Conservation (phyloP, 345 rosid genomes). For the Clausena lansium region DNA sequence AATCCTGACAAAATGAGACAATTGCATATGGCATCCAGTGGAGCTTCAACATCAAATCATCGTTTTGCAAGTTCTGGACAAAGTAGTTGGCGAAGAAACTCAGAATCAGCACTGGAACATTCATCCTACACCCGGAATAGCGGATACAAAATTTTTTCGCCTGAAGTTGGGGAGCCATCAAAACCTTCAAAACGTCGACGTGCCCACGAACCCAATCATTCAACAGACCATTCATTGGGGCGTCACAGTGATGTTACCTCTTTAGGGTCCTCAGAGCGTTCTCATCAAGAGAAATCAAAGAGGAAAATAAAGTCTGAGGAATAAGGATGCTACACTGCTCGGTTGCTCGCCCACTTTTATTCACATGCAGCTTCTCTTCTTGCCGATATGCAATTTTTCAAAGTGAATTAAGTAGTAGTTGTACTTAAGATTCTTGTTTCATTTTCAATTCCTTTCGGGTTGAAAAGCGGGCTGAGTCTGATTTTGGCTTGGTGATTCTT, state of each 20-base stretch:
- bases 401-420: background rate
- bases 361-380: background rate
- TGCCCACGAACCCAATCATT: slow-evolving; percentile 10
- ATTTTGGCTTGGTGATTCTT: background rate
- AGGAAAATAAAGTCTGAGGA: slow-evolving; percentile 35
- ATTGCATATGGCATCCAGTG: slow-evolving; percentile 25
- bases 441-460: too few species aligned
- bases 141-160: slow-evolving; percentile 34
- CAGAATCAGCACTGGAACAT: slow-evolving; percentile 22
- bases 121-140: slow-evolving; percentile 45
- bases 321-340: background rate
- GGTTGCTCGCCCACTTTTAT: background rate
- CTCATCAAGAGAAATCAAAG: slow-evolving; percentile 24
- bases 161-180: slow-evolving; percentile 37
- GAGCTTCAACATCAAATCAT: slow-evolving; percentile 31
- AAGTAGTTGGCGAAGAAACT: slow-evolving; percentile 32
- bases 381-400: background rate
- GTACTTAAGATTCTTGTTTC: too few species aligned
- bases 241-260: slow-evolving; percentile 18
- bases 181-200: slow-evolving; percentile 32
- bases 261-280: slow-evolving; percentile 37
- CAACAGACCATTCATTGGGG: slow-evolving; percentile 22
- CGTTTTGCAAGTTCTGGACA: slow-evolving; percentile 29
- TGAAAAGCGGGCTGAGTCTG: too few species aligned
- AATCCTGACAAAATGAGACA: slow-evolving; percentile 11